These are phyloP conservation scores for Solanum ahanhuiri DNA, from an alignment of 257 asterid species.

Conservation along the genomic window DNA sequence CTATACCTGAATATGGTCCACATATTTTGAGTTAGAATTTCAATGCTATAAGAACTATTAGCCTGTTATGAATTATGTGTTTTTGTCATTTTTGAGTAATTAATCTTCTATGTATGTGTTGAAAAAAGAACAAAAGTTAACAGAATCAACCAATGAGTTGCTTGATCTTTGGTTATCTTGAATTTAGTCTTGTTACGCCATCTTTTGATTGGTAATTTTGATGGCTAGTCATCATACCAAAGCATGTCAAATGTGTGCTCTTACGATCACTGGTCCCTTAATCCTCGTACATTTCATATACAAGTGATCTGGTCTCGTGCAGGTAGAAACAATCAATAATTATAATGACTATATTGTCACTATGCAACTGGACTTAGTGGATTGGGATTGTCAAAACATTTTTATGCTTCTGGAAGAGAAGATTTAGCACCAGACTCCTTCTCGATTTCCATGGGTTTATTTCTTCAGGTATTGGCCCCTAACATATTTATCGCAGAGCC, in stretches of 20 bases:
- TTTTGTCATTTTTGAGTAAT: background rate
- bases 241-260: background rate
- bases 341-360: slow-evolving; percentile 94
- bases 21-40: background rate
- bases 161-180: background rate
- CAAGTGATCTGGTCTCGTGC: background rate
- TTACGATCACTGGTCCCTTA: background rate
- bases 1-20: background rate
- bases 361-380: slow-evolving; percentile 95
- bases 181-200: background rate
- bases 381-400: slow-evolving; percentile 71
- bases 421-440: slow-evolving; percentile 53
- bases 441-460: slow-evolving; percentile 86
- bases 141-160: background rate
- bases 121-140: background rate
- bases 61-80: background rate
- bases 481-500: background rate
- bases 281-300: background rate
- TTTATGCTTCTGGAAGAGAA: slow-evolving; percentile 88
- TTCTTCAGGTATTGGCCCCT: slow-evolving; percentile 58
- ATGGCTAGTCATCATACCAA: background rate
- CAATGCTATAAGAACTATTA: background rate
- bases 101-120: background rate
- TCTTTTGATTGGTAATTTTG: background rate
- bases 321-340: slow-evolving; percentile 77